Evolutionary conservation across 2,329 filamentous ascomycete species (phyloP).

Genomic region (Aureobasidium sp.): DNA sequence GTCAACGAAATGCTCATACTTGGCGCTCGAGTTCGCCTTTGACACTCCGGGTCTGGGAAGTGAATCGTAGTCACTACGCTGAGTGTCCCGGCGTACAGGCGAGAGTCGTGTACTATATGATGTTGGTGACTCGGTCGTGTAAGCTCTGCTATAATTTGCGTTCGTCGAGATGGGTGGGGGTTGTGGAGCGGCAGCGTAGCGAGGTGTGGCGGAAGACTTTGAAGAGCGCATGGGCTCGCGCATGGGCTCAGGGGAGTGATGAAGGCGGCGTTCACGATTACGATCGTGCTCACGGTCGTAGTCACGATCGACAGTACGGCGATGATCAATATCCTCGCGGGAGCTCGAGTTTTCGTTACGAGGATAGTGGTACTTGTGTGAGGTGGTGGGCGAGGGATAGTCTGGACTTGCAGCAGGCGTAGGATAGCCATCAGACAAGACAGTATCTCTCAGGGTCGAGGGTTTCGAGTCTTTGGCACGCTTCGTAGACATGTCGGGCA

Average conservation of each 20-base stretch:
- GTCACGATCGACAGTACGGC: slow-evolving; percentile 4
- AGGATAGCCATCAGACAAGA: slow-evolving; percentile 19
- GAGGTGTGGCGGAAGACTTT: background rate
- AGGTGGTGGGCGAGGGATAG: slow-evolving; percentile 9
- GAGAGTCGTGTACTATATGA: background rate
- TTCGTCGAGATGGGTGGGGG: slow-evolving; percentile 1
- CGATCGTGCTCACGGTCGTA: slow-evolving; percentile 5
- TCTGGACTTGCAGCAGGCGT: slow-evolving; percentile 23
- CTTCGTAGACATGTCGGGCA: slow-evolving; percentile 22
- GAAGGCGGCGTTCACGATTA: slow-evolving; percentile 4
- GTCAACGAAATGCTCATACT: background rate
- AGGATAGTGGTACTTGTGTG: slow-evolving; percentile 18
- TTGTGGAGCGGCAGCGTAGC: background rate
- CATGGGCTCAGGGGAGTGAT: slow-evolving; percentile 1
- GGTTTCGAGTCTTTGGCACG: slow-evolving; percentile 12
- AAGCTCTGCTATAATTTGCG: background rate
- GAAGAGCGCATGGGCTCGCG: background rate
- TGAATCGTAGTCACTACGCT: background rate
- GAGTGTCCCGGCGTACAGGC: background rate
- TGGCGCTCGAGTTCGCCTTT: background rate
- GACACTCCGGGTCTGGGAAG: background rate
- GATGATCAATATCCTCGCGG: slow-evolving; percentile 22
- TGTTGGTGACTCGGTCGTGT: slow-evolving; percentile 4
- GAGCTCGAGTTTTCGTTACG: slow-evolving; percentile 18
- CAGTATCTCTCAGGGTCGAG: slow-evolving; percentile 20